These are phyloP conservation scores for Quercus suber DNA, from an alignment of 306 rosid genomes.

Conservation along the genomic window DNA sequence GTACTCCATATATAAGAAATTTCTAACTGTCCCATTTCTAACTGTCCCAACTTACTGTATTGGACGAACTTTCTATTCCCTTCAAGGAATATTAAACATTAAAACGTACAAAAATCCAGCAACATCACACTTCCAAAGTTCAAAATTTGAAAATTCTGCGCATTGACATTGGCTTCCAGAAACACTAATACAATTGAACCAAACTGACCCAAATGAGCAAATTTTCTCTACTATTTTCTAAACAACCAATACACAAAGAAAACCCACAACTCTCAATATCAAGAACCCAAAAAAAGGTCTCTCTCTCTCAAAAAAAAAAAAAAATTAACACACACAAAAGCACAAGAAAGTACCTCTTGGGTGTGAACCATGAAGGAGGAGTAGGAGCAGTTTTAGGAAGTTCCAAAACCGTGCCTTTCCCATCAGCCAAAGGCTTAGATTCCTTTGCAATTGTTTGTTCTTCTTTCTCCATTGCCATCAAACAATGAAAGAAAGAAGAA, in stretches of 20 bases:
- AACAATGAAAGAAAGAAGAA: background rate
- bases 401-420: conserved; percentile 3
- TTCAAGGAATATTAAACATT: background rate
- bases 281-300: conserved; percentile 1
- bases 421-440: conserved; percentile 19
- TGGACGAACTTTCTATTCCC: background rate
- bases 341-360: conserved; percentile 48
- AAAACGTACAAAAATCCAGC: background rate
- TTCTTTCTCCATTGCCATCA: conserved; percentile 17
- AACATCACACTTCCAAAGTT: background rate
- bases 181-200: background rate
- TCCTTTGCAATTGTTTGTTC: conserved; percentile 14
- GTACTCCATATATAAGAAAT: background rate
- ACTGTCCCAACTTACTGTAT: background rate
- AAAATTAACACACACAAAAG: conserved; percentile 1
- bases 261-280: background rate
- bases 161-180: background rate
- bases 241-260: background rate
- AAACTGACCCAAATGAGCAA: background rate
- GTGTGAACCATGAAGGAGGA: conserved; percentile 74
- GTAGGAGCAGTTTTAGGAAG: conserved; percentile 24
- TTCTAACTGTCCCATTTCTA: too few species aligned
- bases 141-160: background rate
- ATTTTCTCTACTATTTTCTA: background rate
- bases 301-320: conserved; percentile 3